Conservation (phyloP, 352 stramenopile genomes). For the Peronospora destructor region DNA sequence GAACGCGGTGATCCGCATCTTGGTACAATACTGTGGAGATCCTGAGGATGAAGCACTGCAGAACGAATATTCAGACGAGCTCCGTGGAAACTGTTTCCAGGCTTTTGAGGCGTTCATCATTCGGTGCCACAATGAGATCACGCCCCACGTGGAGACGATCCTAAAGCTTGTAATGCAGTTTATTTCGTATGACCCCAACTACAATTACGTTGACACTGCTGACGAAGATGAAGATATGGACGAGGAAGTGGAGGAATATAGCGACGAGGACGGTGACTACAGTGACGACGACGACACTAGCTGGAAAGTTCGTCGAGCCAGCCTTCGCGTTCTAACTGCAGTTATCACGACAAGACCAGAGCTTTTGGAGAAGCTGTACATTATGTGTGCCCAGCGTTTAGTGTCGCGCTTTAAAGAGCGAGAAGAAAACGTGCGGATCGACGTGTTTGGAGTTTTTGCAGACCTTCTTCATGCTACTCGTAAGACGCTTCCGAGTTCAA, state of each 20-base stretch:
- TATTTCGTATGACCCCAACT: slow-evolving; percentile 98
- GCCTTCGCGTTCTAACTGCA: slow-evolving; percentile 88
- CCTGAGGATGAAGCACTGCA: slow-evolving; percentile 89
- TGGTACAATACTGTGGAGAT: slow-evolving; percentile 92
- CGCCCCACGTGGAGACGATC: slow-evolving; percentile 91
- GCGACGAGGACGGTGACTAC: slow-evolving; percentile 84
- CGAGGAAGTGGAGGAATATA: slow-evolving; percentile 78
- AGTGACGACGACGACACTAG: slow-evolving; percentile 91
- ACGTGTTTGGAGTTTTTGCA: slow-evolving; percentile 93
- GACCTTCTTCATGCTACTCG: slow-evolving; percentile 82
- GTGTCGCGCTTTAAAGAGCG: slow-evolving; percentile 92
- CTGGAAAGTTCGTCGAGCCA: slow-evolving; percentile 95
- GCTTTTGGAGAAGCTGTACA: slow-evolving; percentile 80
- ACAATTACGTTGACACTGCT: slow-evolving; percentile 93
- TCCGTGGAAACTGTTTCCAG: slow-evolving; percentile 97
- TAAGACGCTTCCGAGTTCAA: slow-evolving; percentile 39
- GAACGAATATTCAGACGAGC: slow-evolving; percentile 91
- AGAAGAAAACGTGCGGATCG: slow-evolving; percentile 98
- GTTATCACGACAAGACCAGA: slow-evolving; percentile 88
- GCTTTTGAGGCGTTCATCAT: slow-evolving; percentile 96
- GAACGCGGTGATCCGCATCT: slow-evolving; percentile 93
- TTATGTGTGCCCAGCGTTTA: slow-evolving; percentile 71
- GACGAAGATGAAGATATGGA: slow-evolving; percentile 86
- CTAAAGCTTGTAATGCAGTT: slow-evolving; percentile 88
- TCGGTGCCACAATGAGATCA: slow-evolving; percentile 93